Conservation (phyloP, 2,329 filamentous ascomycete genomes). For the Stemphylium vesicarium region DNA sequence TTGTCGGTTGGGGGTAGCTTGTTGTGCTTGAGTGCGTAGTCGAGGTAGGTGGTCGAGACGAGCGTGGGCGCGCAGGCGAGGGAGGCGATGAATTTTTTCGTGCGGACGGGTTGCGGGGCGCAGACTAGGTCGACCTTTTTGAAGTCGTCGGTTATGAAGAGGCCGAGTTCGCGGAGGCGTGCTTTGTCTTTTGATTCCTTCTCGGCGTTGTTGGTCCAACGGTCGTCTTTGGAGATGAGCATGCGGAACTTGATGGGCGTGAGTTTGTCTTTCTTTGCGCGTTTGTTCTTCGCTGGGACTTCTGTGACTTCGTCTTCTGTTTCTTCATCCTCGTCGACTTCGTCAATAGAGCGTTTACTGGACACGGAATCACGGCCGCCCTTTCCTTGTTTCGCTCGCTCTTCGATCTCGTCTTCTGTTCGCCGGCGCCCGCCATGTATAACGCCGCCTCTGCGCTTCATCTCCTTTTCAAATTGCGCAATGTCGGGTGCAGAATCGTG, state of each 20-base stretch:
- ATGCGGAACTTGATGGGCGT: conserved; percentile 75
- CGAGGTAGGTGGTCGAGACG: conserved; percentile 79
- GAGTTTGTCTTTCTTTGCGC: conserved; percentile 55
- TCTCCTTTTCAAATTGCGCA: conserved; percentile 89
- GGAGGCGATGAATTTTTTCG: conserved; percentile 90
- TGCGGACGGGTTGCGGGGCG: conserved; percentile 85
- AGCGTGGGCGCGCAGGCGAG: conserved; percentile 81
- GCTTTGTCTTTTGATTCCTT: conserved; percentile 84
- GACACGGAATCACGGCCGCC: conserved; percentile 47
- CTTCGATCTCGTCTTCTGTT: conserved; percentile 47
- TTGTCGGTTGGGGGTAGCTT: conserved; percentile 68
- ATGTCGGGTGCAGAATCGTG: conserved; percentile 84
- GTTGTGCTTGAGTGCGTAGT: conserved; percentile 73
- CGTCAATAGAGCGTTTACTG: conserved; percentile 54
- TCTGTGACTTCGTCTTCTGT: conserved; percentile 56
- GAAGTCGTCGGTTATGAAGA: conserved; percentile 78
- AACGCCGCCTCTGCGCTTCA: conserved; percentile 76
- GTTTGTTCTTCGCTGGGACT: conserved; percentile 67
- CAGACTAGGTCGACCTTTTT: conserved; percentile 83
- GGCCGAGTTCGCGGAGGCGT: conserved; percentile 79
- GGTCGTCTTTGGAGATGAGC: conserved; percentile 81
- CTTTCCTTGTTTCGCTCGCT: conserved; percentile 38
- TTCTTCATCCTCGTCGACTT: conserved; percentile 49
- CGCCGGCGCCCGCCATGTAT: conserved; percentile 59
- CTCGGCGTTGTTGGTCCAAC: conserved; percentile 76